phyloP scores from a whole-genome alignment of 805 yeast species.

The Blastobotrys parvus region DNA sequence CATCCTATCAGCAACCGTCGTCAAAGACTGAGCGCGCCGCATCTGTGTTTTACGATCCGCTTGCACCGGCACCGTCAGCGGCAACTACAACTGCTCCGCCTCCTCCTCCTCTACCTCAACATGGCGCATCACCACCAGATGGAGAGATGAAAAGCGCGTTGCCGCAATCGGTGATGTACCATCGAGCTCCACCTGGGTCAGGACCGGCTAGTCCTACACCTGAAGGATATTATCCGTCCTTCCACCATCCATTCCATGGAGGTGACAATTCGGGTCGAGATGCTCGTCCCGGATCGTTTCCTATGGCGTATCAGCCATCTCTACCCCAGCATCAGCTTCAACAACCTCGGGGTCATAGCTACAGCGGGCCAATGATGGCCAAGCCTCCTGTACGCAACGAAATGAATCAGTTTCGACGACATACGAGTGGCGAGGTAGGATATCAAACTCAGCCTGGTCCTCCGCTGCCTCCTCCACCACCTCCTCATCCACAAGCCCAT shows the following conservation, averaged over 20 bases:
- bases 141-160: neutral
- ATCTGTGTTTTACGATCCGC: conserved; percentile 18
- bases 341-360: neutral
- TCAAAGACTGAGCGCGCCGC: conserved; percentile 13
- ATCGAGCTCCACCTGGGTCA: neutral
- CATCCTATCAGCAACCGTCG: conserved; percentile 4
- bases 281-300: conserved; percentile 23
- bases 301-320: conserved; percentile 8
- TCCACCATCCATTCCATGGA: conserved; percentile 2
- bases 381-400: neutral
- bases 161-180: conserved; percentile 4
- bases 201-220: conserved; percentile 1
- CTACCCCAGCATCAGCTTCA: neutral
- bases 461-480: neutral
- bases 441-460: neutral
- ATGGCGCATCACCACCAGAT: neutral
- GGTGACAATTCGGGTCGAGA: conserved; percentile 12
- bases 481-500: neutral
- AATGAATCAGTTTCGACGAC: conserved; percentile 13
- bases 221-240: neutral
- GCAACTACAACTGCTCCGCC: neutral
- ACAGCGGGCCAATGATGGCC: neutral
- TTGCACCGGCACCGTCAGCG: conserved; percentile 9
- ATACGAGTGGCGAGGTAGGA: conserved; percentile 15
- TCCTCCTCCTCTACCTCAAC: neutral